Percentiles rank a stretch among this genome's conserved stretches.
phyloP scores from a whole-genome alignment of 495 filamentous ascomycete genomes.

The Tetracladium setigerum region DNA sequence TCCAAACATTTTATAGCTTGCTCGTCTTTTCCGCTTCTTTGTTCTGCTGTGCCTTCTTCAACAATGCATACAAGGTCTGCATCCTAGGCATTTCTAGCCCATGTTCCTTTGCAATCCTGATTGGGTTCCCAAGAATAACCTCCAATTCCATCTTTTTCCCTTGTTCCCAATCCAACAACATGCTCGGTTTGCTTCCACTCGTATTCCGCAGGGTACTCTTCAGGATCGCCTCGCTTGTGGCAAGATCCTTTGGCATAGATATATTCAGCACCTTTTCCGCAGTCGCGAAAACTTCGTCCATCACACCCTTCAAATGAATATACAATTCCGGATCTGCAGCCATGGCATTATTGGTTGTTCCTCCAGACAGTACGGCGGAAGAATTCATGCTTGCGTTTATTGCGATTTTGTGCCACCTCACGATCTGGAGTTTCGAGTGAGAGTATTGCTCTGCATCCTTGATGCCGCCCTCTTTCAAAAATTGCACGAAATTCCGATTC shows the following conservation, averaged over 20 bases:
- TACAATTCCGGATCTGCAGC: constrained; percentile 41
- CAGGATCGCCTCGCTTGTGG: constrained; percentile 45
- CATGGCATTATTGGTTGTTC: constrained; percentile 47
- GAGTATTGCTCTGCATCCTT: constrained; percentile 40
- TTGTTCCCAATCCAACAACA: constrained; percentile 43
- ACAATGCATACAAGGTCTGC: constrained; percentile 38
- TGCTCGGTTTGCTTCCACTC: constrained; percentile 47
- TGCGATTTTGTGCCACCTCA: constrained; percentile 58
- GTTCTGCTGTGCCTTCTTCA: constrained; percentile 32
- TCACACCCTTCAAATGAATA: constrained; percentile 39
- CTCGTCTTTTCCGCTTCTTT: constrained; percentile 38
- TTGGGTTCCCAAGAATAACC: constrained; percentile 46
- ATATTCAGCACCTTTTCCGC: constrained; percentile 43
- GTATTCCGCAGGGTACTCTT: constrained; percentile 45
- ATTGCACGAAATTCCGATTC: constrained; percentile 24
- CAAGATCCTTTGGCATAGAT: constrained; percentile 34
- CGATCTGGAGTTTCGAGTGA: constrained; percentile 45
- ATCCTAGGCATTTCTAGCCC: constrained; percentile 39
- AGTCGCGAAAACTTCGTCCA: constrained; percentile 50
- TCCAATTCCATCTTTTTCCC: constrained; percentile 47
- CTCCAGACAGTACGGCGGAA: constrained; percentile 48
- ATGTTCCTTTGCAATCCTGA: constrained; percentile 38
- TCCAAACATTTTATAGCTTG: constrained; percentile 23
- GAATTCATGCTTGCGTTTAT: constrained; percentile 62
- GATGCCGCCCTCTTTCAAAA: constrained; percentile 39